A percentile compares a stretch with the other conserved stretches of the same genome.
These are phyloP conservation scores for Didymella segeticola DNA, from an alignment of 2,329 filamentous ascomycete species.

Conservation along the genomic window DNA sequence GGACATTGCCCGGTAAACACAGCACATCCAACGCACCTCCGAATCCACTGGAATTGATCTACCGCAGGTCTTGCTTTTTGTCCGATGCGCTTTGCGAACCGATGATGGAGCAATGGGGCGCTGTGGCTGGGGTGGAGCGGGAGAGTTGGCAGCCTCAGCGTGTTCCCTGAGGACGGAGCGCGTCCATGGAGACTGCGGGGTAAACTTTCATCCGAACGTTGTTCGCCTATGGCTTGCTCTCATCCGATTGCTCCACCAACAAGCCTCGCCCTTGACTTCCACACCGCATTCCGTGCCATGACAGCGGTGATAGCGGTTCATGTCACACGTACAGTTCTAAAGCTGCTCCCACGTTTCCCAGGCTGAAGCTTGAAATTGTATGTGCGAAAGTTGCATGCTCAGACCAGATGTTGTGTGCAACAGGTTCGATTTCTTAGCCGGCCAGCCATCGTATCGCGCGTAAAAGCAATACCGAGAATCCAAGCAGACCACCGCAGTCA, in stretches of 20 bases:
- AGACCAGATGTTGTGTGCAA: constrained; percentile 2
- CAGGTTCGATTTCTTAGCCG: constrained; percentile 12
- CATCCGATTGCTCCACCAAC: constrained; percentile 2
- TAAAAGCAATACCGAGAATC: constrained; percentile 9
- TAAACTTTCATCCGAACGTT: constrained; percentile 19
- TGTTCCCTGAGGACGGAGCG: constrained; percentile 8
- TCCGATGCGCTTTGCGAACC: constrained; percentile 1
- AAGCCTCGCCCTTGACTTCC: constrained; percentile 8
- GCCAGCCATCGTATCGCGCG: constrained; percentile 9
- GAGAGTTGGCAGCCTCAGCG: constrained; percentile 7
- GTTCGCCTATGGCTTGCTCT: not conserved
- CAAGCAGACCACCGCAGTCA: not conserved
- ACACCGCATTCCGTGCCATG: constrained; percentile 12
- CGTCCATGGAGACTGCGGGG: constrained; percentile 11
- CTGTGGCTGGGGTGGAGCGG: constrained; percentile 10
- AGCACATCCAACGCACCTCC: constrained; percentile 1
- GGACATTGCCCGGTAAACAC: not conserved
- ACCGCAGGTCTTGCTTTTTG: not conserved
- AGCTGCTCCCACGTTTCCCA: not conserved
- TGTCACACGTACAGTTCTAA: not conserved
- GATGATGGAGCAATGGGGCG: constrained; percentile 4
- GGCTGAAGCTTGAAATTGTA: not conserved
- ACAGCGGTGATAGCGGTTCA: not conserved
- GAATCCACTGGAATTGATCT: not conserved
- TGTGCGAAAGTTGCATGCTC: not conserved